Conservation (phyloP, 179 eudicot species). For the Sideroxylon spinosum region DNA sequence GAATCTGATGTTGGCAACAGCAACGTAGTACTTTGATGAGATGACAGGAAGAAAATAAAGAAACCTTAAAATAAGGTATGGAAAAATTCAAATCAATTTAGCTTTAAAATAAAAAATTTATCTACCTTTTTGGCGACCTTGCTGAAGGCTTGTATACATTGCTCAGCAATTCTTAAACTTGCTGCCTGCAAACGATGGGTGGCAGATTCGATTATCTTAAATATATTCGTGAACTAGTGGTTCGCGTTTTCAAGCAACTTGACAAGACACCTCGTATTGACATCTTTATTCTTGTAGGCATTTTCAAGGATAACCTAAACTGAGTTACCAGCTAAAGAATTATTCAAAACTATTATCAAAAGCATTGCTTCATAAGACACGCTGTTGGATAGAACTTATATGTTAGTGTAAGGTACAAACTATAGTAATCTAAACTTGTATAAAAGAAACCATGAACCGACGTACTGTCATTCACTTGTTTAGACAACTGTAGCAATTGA, state of each 20-base stretch:
- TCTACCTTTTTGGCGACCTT: constrained; percentile 76
- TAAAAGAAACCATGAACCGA: neutral
- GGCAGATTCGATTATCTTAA: neutral
- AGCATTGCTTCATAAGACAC: neutral
- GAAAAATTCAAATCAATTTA: neutral
- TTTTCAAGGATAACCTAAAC: neutral
- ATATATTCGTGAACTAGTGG: neutral
- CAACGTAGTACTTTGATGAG: constrained; percentile 59
- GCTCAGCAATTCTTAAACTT: constrained; percentile 79
- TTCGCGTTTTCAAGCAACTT: neutral
- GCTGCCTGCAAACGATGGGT: constrained; percentile 61
- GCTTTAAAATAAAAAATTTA: neutral
- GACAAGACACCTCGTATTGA: neutral
- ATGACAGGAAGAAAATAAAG: neutral
- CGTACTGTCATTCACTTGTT: neutral
- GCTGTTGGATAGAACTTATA: too few species aligned
- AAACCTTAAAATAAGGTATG: neutral
- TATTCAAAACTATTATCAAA: neutral
- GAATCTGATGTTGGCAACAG: constrained; percentile 58
- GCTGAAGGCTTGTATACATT: constrained; percentile 70
- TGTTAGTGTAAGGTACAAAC: too few species aligned
- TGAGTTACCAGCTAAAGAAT: neutral
- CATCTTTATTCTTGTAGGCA: too few species aligned
- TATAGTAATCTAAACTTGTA: too few species aligned
- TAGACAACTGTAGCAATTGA: neutral